Conservation (phyloP, 1,139 yeast species). For the Pichia sp. region DNA sequence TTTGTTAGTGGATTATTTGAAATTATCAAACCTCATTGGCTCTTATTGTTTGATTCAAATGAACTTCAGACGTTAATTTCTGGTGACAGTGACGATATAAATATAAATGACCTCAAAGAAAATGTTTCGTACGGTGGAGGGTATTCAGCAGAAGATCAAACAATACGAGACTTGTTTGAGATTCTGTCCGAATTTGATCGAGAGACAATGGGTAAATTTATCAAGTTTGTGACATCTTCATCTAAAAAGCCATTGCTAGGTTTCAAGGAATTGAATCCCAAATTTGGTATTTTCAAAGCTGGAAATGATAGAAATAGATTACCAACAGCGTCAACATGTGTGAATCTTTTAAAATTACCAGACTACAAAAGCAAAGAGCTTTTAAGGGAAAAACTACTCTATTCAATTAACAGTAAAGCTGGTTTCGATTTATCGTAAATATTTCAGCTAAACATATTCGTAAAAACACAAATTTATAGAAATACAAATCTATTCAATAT, state of each 20-base stretch:
- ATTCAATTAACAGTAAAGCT: constrained; percentile 73
- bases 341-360: constrained; percentile 78
- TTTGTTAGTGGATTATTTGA: constrained; percentile 68
- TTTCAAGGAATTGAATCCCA: constrained; percentile 64
- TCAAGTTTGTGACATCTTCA: constrained; percentile 87
- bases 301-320: constrained; percentile 51
- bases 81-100: constrained; percentile 67
- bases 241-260: constrained; percentile 90
- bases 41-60: constrained; percentile 72
- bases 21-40: constrained; percentile 67
- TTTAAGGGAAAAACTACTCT: constrained; percentile 57
- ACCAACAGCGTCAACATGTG: constrained; percentile 93
- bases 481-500: not conserved
- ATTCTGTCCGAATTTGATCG: constrained; percentile 60
- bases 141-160: constrained; percentile 46
- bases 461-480: too few species aligned
- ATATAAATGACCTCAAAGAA: constrained; percentile 57
- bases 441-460: too few species aligned
- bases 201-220: constrained; percentile 52
- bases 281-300: constrained; percentile 70
- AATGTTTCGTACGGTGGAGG: constrained; percentile 63
- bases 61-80: constrained; percentile 83
- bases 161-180: constrained; percentile 65
- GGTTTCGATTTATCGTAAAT: constrained; percentile 73
- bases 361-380: constrained; percentile 58